These are phyloP conservation scores for Eimeria sp. DNA, from an alignment of 169 alveolate genomes.

Conservation along the genomic window DNA sequence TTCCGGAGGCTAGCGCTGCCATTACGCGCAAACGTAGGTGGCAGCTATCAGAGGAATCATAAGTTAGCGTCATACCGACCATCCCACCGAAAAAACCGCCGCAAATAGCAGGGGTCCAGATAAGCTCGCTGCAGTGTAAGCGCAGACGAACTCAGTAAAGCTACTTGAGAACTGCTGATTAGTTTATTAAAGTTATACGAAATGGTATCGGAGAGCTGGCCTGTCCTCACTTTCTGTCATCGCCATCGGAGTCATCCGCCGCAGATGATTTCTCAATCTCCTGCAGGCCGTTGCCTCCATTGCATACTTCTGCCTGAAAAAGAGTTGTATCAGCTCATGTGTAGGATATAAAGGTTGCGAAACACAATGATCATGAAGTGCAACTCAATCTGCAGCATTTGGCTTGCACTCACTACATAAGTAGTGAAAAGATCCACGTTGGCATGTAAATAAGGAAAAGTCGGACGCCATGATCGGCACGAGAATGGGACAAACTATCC, in stretches of 20 bases:
- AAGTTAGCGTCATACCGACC: constrained; percentile 23
- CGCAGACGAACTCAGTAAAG: neutral
- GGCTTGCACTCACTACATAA: neutral
- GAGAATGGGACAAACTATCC: neutral
- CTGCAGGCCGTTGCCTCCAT: neutral
- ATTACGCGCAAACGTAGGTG: neutral
- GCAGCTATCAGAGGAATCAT: neutral
- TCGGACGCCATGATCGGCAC: neutral
- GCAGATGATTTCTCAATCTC: neutral
- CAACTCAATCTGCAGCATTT: neutral
- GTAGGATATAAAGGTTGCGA: too few relatives aligned
- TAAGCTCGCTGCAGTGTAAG: constrained; percentile 45
- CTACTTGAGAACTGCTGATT: neutral
- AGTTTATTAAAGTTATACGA: neutral
- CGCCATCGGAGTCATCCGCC: constrained; percentile 53
- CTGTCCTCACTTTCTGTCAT: constrained; percentile 35
- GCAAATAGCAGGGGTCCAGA: constrained; percentile 1
- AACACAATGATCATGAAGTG: neutral
- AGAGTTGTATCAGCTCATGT: neutral
- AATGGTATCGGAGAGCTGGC: neutral
- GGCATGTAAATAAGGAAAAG: neutral
- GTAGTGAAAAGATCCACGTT: neutral
- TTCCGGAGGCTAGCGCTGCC: constrained; percentile 30
- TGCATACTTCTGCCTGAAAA: constrained; percentile 4
- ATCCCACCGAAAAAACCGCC: constrained; percentile 47